Evolutionary conservation across 345 rosid genomes (phyloP).

Genomic region (Heritiera littoralis): DNA sequence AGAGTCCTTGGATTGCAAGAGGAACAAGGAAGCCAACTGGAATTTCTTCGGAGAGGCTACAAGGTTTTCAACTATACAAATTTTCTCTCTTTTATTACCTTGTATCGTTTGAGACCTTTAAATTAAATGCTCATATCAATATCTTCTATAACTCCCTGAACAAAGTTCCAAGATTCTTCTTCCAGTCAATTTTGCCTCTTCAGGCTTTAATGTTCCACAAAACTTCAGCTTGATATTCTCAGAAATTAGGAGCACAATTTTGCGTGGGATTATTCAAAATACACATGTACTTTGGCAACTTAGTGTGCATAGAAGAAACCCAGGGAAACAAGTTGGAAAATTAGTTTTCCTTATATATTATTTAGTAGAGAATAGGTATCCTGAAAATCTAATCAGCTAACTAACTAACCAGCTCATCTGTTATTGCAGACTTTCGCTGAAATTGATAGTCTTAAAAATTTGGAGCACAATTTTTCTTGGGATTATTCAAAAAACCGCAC

Average conservation of each 20-base stretch:
- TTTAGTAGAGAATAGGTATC: too few species aligned
- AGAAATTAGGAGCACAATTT: not conserved
- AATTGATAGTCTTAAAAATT: too few species aligned
- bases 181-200: not conserved
- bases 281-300: too few species aligned
- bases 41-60: slow-evolving; percentile 90
- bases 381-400: too few species aligned
- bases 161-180: not conserved
- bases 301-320: too few species aligned
- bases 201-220: not conserved
- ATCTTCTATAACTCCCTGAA: not conserved
- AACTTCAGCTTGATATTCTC: not conserved
- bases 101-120: not conserved
- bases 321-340: too few species aligned
- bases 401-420: too few species aligned
- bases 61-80: slow-evolving; percentile 45
- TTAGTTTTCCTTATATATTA: too few species aligned
- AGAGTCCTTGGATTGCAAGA: slow-evolving; percentile 89
- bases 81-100: not conserved
- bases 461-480: too few species aligned
- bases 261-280: too few species aligned
- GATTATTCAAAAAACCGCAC: not conserved
- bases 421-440: too few species aligned
- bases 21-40: slow-evolving; percentile 87
- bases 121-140: slow-evolving; percentile 8